Percentiles rank a stretch among this genome's conserved stretches.
Evolutionary conservation across 1,284 basidiomycete species (phyloP).

Genomic region (Sanghuangporus sanghuang): DNA sequence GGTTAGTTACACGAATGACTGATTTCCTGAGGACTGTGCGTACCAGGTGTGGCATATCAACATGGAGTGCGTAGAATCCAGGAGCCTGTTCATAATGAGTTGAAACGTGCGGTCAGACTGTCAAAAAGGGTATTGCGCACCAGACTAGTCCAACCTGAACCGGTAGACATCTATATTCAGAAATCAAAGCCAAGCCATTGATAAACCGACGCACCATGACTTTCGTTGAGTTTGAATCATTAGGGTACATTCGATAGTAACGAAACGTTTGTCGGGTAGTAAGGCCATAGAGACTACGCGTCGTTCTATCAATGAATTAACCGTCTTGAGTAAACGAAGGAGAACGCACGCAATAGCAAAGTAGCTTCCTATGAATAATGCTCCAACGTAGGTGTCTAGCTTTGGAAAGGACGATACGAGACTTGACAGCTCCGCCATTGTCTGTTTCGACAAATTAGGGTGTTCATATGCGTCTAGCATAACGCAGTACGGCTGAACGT

Average conservation of each 20-base stretch:
- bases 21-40: neutral
- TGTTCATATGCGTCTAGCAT: neutral
- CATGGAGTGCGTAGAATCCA: slow-evolving; percentile 8
- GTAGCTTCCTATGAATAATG: slow-evolving; percentile 8
- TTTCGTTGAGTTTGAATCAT: neutral
- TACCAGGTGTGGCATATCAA: slow-evolving; percentile 9
- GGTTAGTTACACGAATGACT: neutral
- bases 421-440: neutral
- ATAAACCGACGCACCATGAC: neutral
- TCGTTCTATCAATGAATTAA: neutral
- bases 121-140: neutral
- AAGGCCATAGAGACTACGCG: slow-evolving; percentile 4
- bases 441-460: neutral
- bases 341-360: slow-evolving; percentile 5
- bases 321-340: neutral
- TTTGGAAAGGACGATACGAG: neutral
- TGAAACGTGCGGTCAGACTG: no score
- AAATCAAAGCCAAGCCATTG: neutral
- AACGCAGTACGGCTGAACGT: neutral
- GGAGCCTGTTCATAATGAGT: neutral
- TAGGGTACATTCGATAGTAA: slow-evolving; percentile 9
- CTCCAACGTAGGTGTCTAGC: neutral
- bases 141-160: neutral
- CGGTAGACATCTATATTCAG: neutral
- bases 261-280: slow-evolving; percentile 8